Evolutionary conservation across 768 basidiomycete species (phyloP).

Genomic region (Calocybe cyanea): DNA sequence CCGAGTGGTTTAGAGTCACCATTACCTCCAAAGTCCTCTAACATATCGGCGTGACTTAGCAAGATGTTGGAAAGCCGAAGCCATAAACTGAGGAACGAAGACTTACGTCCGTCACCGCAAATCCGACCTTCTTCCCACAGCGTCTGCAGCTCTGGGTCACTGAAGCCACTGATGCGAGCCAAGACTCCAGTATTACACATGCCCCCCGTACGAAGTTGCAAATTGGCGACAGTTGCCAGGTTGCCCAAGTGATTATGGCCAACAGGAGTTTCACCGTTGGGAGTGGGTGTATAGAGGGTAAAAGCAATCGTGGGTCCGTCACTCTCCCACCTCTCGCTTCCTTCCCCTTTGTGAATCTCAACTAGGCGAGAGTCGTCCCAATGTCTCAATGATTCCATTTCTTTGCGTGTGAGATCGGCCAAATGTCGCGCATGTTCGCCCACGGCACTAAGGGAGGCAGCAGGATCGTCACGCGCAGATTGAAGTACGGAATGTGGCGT

Average conservation of each 20-base stretch:
- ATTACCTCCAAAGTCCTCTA: slow-evolving; percentile 15
- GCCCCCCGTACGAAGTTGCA: slow-evolving; percentile 14
- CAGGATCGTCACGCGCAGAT: neutral
- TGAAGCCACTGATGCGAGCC: slow-evolving; percentile 10
- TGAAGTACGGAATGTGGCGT: neutral
- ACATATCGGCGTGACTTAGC: neutral
- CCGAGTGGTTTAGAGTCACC: slow-evolving; percentile 9
- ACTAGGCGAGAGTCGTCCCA: slow-evolving; percentile 11
- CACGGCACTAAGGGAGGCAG: slow-evolving; percentile 11
- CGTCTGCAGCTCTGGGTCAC: slow-evolving; percentile 7
- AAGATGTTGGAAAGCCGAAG: neutral
- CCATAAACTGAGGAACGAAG: no score
- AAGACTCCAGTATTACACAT: slow-evolving; percentile 13
- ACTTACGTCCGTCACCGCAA: slow-evolving; percentile 15
- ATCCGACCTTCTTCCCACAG: slow-evolving; percentile 14
- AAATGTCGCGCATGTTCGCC: slow-evolving; percentile 7
- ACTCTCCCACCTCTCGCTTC: slow-evolving; percentile 11
- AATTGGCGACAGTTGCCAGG: slow-evolving; percentile 12
- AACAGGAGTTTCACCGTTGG: slow-evolving; percentile 2
- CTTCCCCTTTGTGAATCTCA: slow-evolving; percentile 12
- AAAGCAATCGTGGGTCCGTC: slow-evolving; percentile 15
- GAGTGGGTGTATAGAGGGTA: slow-evolving; percentile 9
- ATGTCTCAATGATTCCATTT: slow-evolving; percentile 4
- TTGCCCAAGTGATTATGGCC: slow-evolving; percentile 12
- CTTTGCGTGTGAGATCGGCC: slow-evolving; percentile 1